phyloP scores from a whole-genome alignment of 495 filamentous ascomycete genomes.

The Trypethelium eluteriae region DNA sequence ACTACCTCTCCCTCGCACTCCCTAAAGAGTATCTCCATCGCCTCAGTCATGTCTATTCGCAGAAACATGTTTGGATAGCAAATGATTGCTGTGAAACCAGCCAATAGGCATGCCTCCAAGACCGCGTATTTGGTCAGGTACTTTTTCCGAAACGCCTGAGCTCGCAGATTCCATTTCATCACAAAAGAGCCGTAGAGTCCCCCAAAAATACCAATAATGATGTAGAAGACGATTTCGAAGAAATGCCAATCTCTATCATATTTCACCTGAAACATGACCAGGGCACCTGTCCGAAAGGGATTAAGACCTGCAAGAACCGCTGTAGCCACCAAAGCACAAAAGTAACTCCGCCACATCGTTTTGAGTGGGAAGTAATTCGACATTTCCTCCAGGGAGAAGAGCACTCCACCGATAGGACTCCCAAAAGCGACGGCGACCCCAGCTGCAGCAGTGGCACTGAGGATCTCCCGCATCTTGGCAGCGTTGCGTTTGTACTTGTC shows the following conservation, averaged over 20 bases:
- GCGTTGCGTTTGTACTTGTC: constrained; percentile 89
- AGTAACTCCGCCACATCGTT: constrained; percentile 96
- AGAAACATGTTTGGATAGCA: constrained; percentile 96
- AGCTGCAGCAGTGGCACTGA: constrained; percentile 88
- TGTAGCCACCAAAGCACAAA: constrained; percentile 93
- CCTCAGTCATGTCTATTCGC: constrained; percentile 97
- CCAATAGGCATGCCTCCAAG: constrained; percentile 78
- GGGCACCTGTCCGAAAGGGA: constrained; percentile 92
- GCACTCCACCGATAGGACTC: constrained; percentile 90
- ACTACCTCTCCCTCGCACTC: constrained; percentile 93
- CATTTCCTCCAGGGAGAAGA: constrained; percentile 98
- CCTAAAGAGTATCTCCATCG: constrained; percentile 93
- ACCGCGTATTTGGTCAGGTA: constrained; percentile 80
- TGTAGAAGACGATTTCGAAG: constrained; percentile 90
- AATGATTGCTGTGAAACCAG: constrained; percentile 73
- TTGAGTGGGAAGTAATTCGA: constrained; percentile 97
- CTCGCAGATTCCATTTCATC: constrained; percentile 94
- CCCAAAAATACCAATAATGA: constrained; percentile 85
- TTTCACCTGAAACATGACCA: constrained; percentile 98
- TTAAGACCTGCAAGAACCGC: constrained; percentile 93
- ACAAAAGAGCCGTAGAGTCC: constrained; percentile 95
- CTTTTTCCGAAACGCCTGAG: constrained; percentile 89
- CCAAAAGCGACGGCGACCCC: constrained; percentile 96
- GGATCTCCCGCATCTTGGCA: constrained; percentile 88
- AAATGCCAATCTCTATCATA: constrained; percentile 98